Conservation (phyloP, 495 filamentous ascomycete genomes). For the Penicillium canescens region DNA sequence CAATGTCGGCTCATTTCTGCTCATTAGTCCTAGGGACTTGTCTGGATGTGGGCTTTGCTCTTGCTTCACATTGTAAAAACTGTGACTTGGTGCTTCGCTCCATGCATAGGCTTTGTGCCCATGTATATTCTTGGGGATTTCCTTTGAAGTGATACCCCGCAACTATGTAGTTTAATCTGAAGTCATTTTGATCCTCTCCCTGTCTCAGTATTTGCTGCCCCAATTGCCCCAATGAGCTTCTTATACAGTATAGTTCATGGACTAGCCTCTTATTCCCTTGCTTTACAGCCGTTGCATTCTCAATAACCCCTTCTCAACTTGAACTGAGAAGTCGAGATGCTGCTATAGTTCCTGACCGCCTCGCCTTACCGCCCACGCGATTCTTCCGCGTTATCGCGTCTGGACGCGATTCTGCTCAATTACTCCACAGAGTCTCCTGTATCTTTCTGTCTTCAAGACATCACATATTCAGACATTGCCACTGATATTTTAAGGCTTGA, state of each 20-base stretch:
- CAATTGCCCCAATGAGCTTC: too few relatives aligned
- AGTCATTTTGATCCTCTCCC: not conserved
- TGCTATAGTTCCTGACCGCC: not conserved
- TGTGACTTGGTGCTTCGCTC: not conserved
- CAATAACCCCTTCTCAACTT: too few relatives aligned
- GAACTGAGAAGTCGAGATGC: too few relatives aligned
- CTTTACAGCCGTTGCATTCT: too few relatives aligned
- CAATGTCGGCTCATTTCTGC: not conserved
- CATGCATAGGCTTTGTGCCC: too few relatives aligned
- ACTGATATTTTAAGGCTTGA: too few relatives aligned
- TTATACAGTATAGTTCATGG: too few relatives aligned
- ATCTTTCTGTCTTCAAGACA: not conserved
- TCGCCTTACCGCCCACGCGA: not conserved
- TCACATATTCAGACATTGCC: too few relatives aligned
- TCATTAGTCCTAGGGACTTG: not conserved
- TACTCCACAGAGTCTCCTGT: slow-evolving; percentile 2
- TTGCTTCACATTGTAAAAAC: not conserved
- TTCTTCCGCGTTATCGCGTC: slow-evolving; percentile 3
- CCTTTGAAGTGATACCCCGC: not conserved
- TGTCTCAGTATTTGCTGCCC: not conserved
- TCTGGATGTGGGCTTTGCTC: not conserved
- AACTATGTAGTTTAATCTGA: slow-evolving; percentile 1
- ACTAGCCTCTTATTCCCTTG: too few relatives aligned
- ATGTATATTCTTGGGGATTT: not conserved
- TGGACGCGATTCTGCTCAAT: slow-evolving; percentile 5